Evolutionary conservation across 2,329 filamentous ascomycete species (phyloP).

Genomic region (Exophiala xenobiotica): DNA sequence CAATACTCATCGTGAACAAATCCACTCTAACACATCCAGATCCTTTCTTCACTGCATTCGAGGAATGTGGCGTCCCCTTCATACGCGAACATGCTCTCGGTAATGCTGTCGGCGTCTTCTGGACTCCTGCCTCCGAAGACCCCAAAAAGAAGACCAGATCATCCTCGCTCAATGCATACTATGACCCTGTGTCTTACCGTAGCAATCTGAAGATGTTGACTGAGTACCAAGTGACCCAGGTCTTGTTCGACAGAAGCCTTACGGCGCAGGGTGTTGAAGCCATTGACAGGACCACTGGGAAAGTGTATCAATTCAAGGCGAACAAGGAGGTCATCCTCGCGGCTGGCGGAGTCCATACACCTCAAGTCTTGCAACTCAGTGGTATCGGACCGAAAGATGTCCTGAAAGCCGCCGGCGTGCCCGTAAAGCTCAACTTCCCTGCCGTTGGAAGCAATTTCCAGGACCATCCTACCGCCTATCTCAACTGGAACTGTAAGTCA

Average conservation of each 20-base stretch:
- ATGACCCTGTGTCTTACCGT: constrained; percentile 36
- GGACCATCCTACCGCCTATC: constrained; percentile 29
- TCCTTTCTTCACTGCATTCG: constrained; percentile 39
- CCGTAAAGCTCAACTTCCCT: constrained; percentile 45
- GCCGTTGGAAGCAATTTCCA: constrained; percentile 48
- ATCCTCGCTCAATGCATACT: constrained; percentile 42
- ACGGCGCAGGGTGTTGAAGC: constrained; percentile 20
- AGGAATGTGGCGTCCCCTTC: constrained; percentile 39
- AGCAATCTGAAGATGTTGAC: constrained; percentile 39
- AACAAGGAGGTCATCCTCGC: constrained; percentile 46
- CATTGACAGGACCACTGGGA: constrained; percentile 1
- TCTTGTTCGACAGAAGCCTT: constrained; percentile 30
- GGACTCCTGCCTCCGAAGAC: constrained; percentile 38
- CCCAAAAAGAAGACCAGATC: constrained; percentile 40
- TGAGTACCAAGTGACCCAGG: constrained; percentile 35
- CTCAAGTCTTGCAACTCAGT: constrained; percentile 50
- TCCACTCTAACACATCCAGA: constrained; percentile 20
- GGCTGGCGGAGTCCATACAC: constrained; percentile 44
- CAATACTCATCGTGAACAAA: too few species aligned
- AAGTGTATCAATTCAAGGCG: constrained; percentile 28
- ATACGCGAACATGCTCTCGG: constrained; percentile 40
- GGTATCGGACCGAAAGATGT: constrained; percentile 46
- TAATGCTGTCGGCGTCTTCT: constrained; percentile 38
- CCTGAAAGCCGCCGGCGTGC: constrained; percentile 42
- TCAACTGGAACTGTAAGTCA: constrained; percentile 19